Evolutionary conservation across 2,329 filamentous ascomycete species (phyloP).

Genomic region (Ceratocystis destructans): DNA sequence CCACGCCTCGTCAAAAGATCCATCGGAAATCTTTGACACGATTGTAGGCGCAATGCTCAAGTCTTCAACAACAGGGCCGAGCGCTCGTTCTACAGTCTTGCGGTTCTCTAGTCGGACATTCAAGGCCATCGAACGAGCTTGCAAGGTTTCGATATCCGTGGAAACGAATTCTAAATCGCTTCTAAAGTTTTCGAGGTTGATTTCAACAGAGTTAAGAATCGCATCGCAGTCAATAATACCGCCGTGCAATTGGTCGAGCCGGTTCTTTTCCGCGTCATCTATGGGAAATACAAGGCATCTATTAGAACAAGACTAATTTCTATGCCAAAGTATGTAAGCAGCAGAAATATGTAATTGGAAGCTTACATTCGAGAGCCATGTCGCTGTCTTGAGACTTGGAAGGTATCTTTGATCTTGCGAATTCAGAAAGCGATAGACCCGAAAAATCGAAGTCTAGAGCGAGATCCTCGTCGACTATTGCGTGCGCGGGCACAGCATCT

Average conservation of each 20-base stretch:
- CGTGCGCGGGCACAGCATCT: conserved; percentile 41
- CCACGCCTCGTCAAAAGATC: conserved; percentile 81
- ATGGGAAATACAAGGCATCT: neutral
- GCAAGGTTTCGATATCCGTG: conserved; percentile 85
- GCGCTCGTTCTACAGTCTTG: conserved; percentile 71
- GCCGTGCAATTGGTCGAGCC: conserved; percentile 78
- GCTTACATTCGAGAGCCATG: conserved; percentile 12
- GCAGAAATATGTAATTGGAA: neutral
- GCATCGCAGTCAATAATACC: conserved; percentile 87
- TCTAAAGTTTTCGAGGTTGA: conserved; percentile 82
- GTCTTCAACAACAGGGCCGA: conserved; percentile 83
- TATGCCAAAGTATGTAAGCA: neutral
- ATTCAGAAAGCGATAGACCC: conserved; percentile 60
- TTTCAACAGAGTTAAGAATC: conserved; percentile 83
- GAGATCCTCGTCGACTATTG: conserved; percentile 37
- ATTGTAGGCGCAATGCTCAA: conserved; percentile 74
- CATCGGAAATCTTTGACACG: conserved; percentile 75
- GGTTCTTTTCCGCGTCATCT: conserved; percentile 70
- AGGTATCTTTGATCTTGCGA: conserved; percentile 34
- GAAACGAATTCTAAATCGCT: conserved; percentile 86
- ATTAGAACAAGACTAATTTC: neutral
- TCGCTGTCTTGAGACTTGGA: neutral
- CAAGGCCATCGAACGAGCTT: conserved; percentile 69
- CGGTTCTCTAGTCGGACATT: conserved; percentile 80
- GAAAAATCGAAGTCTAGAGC: conserved; percentile 64